phyloP scores from a whole-genome alignment of 805 yeast genomes.

The Millerozyma acaciae region DNA sequence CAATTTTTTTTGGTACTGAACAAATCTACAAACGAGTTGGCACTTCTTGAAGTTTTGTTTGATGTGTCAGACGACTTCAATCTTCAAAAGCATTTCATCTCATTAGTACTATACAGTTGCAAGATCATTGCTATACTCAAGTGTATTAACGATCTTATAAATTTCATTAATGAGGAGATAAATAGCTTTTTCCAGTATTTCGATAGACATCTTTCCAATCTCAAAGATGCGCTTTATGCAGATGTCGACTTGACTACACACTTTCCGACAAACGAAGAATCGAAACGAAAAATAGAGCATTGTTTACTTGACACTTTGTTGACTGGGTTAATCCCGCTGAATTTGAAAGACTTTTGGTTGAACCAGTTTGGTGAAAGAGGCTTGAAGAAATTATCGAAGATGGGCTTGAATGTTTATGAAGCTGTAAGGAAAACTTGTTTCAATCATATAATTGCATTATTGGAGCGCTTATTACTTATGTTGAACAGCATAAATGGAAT shows the following conservation, averaged over 20 bases:
- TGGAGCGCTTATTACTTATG: slow-evolving; percentile 51
- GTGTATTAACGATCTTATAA: slow-evolving; percentile 20
- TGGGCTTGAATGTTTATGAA: slow-evolving; percentile 51
- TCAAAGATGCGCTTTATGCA: slow-evolving; percentile 22
- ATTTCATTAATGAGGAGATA: slow-evolving; percentile 16
- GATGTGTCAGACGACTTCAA: slow-evolving; percentile 7
- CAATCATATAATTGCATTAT: slow-evolving; percentile 49
- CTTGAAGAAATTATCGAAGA: slow-evolving; percentile 48
- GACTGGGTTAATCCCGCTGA: slow-evolving; percentile 51
- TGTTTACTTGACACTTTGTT: slow-evolving; percentile 44
- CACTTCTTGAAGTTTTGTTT: slow-evolving; percentile 14
- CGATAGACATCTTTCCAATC: slow-evolving; percentile 33
- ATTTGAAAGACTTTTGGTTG: slow-evolving; percentile 55
- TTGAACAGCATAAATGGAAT: slow-evolving; percentile 41
- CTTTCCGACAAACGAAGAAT: slow-evolving; percentile 13
- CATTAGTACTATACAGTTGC: slow-evolving; percentile 21
- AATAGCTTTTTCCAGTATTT: slow-evolving; percentile 21
- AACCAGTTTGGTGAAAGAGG: slow-evolving; percentile 69
- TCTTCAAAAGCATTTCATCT: slow-evolving; percentile 14
- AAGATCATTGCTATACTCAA: slow-evolving; percentile 22
- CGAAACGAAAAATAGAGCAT: slow-evolving; percentile 13
- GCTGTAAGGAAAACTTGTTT: slow-evolving; percentile 44
- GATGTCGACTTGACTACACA: slow-evolving; percentile 26
- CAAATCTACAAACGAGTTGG: slow-evolving; percentile 4
- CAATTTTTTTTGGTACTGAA: slow-evolving; percentile 24